Evolutionary conservation across 2,329 filamentous ascomycete species (phyloP).

Genomic region (Phialophora macrospora): DNA sequence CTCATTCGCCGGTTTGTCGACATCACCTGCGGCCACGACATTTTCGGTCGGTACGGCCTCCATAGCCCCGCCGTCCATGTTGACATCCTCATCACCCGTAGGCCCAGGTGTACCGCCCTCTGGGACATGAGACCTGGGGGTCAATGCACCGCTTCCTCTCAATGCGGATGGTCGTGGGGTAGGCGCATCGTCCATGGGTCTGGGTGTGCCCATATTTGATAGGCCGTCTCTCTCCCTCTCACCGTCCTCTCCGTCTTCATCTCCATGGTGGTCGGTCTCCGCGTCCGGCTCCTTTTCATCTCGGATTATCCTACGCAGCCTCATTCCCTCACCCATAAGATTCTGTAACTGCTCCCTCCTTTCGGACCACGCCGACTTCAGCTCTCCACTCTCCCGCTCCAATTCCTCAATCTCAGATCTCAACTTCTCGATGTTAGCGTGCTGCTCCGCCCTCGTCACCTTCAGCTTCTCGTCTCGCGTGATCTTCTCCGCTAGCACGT

Average conservation of each 20-base stretch:
- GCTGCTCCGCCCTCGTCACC: conserved; percentile 77
- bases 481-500: conserved; percentile 86
- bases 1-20: conserved; percentile 28
- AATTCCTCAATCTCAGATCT: conserved; percentile 87
- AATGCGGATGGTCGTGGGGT: conserved; percentile 43
- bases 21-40: conserved; percentile 40
- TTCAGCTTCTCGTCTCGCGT: conserved; percentile 78
- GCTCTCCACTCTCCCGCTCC: conserved; percentile 80
- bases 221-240: conserved; percentile 50
- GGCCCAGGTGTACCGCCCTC: conserved; percentile 45
- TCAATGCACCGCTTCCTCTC: conserved; percentile 38
- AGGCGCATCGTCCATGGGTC: conserved; percentile 54
- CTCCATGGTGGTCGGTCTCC: conserved; percentile 75
- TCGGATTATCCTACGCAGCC: conserved; percentile 80
- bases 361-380: conserved; percentile 82
- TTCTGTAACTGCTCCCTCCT: conserved; percentile 82
- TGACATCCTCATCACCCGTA: conserved; percentile 67
- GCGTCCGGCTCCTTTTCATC: conserved; percentile 71
- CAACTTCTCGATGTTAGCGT: conserved; percentile 75
- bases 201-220: conserved; percentile 55
- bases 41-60: conserved; percentile 38
- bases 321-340: conserved; percentile 89
- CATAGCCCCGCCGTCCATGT: conserved; percentile 55
- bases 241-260: conserved; percentile 63
- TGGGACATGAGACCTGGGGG: conserved; percentile 42